A percentile compares a stretch with the other conserved stretches of the same genome.
Conservation (phyloP, 1,139 yeast species). For the Hemisphaericaspora xylanilytica region DNA sequence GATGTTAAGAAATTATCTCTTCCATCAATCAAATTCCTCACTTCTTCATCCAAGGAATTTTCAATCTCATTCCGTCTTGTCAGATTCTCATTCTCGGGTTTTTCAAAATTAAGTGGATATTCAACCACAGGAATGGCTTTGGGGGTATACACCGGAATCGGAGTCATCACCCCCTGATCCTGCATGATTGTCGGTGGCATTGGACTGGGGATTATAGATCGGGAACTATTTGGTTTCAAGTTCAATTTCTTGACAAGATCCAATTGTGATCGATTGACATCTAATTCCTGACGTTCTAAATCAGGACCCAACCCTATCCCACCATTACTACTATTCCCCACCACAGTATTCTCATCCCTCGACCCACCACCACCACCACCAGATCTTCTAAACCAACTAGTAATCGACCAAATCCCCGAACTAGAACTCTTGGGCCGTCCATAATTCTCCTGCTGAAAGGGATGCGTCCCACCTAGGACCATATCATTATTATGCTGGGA, state of each 20-base stretch:
- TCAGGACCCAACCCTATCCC: no score
- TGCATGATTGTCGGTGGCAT: slow-evolving; percentile 6
- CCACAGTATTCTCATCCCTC: not conserved
- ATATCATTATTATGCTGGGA: slow-evolving; percentile 40
- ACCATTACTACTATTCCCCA: not conserved
- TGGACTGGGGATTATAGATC: slow-evolving; percentile 18
- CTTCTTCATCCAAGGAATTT: slow-evolving; percentile 19
- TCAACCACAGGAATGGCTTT: slow-evolving; percentile 26
- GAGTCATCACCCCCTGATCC: slow-evolving; percentile 7
- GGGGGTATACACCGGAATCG: slow-evolving; percentile 23
- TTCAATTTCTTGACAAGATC: slow-evolving; percentile 2
- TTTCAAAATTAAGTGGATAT: slow-evolving; percentile 18
- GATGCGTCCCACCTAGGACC: slow-evolving; percentile 39
- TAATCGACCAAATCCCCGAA: slow-evolving; percentile 9
- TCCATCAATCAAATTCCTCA: slow-evolving; percentile 16
- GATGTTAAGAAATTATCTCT: slow-evolving; percentile 14
- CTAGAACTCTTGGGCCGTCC: slow-evolving; percentile 7
- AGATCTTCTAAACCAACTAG: slow-evolving; percentile 12
- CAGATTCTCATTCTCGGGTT: slow-evolving; percentile 11
- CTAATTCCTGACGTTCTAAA: slow-evolving; percentile 2
- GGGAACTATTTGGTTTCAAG: slow-evolving; percentile 20
- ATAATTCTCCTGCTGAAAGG: slow-evolving; percentile 28
- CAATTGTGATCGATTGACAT: slow-evolving; percentile 2
- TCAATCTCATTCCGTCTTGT: slow-evolving; percentile 15
- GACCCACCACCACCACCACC: no score